Evolutionary conservation across 306 rosid genomes (phyloP), one percentile per base, ranked within the genome.

Genomic region (Dalbergia oliveri): DNA sequence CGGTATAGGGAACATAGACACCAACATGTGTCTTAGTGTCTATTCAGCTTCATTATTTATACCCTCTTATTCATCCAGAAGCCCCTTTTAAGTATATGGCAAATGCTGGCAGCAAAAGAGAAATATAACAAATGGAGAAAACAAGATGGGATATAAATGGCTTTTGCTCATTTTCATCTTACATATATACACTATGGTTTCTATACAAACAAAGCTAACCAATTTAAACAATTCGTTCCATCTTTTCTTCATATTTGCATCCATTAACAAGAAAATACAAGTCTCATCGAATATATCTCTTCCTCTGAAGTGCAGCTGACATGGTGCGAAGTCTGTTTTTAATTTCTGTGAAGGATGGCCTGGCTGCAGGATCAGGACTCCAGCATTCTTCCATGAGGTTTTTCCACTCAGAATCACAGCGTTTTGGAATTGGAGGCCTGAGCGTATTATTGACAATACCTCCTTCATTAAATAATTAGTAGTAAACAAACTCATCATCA

Each of bases 311-410:
- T 8, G 94, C 76, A 31, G 50, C 76, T 15, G 90, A 91, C 97
- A 96, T 91, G 68, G 65, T 85, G 44, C 94, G 93, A 7, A 96
- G 91, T 79, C 97, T 88, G 6, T 69, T 79, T 34, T 93, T 82
- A 69, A 96, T 86, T 45, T 96, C 94, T 19, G 94, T 89, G 83
- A 96, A 96, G 43, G 93, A 80, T 33, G 98, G 97, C 57, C 98
- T 88, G 77, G 75, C 83, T 49, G 79, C 83, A 53, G 99, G 99
- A 47, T 93, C 93, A 56, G 97, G 90, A 10, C 83, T 84, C 98
- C 99, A 93, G 72, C 97, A 96, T 34, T 91, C 94, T 86, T 91
- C 98, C 99, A 96, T 96, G 73, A 96, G 53, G 51, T 11, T 87
- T 80, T 63, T 91, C 99, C 98, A 96, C 68, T 91, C 92, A 4